These are phyloP conservation scores for Dioscorea alata DNA, from an alignment of 106 monocot genomes.

Conservation along the genomic window DNA sequence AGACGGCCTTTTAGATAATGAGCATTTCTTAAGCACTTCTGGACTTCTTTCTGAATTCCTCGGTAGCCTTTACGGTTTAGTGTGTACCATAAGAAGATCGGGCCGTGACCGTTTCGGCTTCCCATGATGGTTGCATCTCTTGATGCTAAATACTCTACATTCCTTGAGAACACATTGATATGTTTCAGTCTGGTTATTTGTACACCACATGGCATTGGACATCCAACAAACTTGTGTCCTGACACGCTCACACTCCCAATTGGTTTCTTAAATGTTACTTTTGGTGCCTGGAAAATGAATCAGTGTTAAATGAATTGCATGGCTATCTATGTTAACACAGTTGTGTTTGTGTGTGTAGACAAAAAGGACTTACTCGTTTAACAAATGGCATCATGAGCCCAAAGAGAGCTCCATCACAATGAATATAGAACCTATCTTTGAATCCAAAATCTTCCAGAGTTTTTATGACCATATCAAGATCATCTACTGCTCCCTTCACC, in stretches of 20 bases:
- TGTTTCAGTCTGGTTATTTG: conserved; percentile 71
- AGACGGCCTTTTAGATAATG: conserved; percentile 77
- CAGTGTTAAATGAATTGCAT: too few species aligned
- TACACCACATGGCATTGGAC: conserved; percentile 88
- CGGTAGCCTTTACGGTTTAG: conserved; percentile 76
- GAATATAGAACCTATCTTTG: conserved; percentile 82
- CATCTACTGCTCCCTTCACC: conserved; percentile 89
- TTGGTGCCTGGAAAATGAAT: conserved; percentile 16
- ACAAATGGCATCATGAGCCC: conserved; percentile 94
- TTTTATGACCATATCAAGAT: conserved; percentile 78
- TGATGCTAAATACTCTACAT: conserved; percentile 81
- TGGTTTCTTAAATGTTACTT: conserved; percentile 44
- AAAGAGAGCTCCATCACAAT: conserved; percentile 88
- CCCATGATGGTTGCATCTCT: conserved; percentile 96
- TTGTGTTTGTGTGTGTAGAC: too few species aligned
- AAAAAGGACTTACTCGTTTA: conserved; percentile 38
- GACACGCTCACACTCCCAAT: conserved; percentile 88
- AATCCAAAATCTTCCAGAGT: conserved; percentile 80
- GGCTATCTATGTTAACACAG: too few species aligned
- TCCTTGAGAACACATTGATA: conserved; percentile 72
- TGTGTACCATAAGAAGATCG: conserved; percentile 93
- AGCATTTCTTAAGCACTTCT: conserved; percentile 88
- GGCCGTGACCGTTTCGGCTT: conserved; percentile 82
- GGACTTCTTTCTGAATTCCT: conserved; percentile 75
- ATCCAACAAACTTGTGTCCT: conserved; percentile 81